Evolutionary conservation across 1,284 basidiomycete genomes (phyloP).

Genomic region (Ceratobasidium theobromae): DNA sequence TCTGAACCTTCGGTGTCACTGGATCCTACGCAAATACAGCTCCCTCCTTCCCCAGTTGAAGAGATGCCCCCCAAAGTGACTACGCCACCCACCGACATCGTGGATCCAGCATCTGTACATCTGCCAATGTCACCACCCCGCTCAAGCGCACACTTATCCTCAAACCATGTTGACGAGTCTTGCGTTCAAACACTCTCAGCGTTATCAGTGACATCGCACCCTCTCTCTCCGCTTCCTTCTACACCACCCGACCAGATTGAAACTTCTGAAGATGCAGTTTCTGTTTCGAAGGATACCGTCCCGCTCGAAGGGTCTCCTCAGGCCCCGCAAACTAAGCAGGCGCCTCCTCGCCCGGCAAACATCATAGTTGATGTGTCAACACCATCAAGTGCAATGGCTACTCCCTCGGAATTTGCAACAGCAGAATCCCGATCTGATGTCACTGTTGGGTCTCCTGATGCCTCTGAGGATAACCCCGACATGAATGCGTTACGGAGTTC

Average conservation of each 20-base stretch:
- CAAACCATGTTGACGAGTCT: background rate
- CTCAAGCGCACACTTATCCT: background rate
- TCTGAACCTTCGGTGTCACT: background rate
- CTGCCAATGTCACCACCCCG: conserved; percentile 19
- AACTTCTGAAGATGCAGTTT: background rate
- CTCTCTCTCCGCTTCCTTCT: conserved; percentile 41
- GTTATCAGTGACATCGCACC: conserved; percentile 43
- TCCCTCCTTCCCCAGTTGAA: conserved; percentile 26
- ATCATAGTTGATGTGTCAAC: conserved; percentile 27
- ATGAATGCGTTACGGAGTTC: background rate
- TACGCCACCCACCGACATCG: background rate
- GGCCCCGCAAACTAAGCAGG: background rate
- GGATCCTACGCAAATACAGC: conserved; percentile 29
- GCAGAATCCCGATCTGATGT: conserved; percentile 30
- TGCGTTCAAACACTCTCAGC: conserved; percentile 38
- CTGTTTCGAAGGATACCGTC: background rate
- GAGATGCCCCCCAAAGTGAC: background rate
- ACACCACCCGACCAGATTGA: background rate
- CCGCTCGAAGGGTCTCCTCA: background rate
- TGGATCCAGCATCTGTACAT: conserved; percentile 19
- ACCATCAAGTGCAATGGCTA: conserved; percentile 17
- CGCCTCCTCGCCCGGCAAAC: conserved; percentile 1
- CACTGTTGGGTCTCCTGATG: conserved; percentile 12
- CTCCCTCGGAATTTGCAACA: conserved; percentile 28
- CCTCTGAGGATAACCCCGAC: background rate